Evolutionary conservation across 176 grass and related monocot species (phyloP).

Genomic region (Panicum miliaceum): DNA sequence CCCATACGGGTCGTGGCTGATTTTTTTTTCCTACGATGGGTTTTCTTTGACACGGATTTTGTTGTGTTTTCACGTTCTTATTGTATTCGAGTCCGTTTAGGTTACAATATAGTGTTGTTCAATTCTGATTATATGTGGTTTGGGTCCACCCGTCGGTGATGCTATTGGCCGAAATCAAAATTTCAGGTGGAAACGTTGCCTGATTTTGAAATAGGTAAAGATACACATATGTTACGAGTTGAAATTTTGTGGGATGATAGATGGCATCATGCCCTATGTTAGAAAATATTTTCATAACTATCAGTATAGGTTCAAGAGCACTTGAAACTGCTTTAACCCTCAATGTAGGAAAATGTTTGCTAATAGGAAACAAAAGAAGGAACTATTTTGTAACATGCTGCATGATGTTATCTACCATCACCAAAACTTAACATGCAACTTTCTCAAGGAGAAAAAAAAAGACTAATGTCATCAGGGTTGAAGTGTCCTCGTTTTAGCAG

Average conservation of each 20-base stretch:
- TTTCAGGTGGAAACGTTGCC: no score
- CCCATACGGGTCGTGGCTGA: no score
- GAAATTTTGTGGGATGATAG: slow-evolving; percentile 8
- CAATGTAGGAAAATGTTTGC: background rate
- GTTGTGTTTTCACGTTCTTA: no score
- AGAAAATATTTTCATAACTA: background rate
- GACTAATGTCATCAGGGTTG: background rate
- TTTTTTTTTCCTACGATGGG: no score
- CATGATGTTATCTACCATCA: background rate
- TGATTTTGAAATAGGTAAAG: no score
- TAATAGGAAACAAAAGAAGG: background rate
- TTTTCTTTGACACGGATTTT: no score
- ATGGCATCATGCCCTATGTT: slow-evolving; percentile 1
- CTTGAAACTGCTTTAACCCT: background rate
- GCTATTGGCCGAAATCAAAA: no score
- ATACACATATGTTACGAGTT: background rate
- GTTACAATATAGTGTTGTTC: no score
- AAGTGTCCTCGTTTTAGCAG: background rate
- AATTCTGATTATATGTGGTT: no score
- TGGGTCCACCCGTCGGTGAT: no score
- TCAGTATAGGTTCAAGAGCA: background rate
- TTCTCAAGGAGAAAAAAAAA: background rate
- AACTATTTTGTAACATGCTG: background rate
- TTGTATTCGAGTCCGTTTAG: no score
- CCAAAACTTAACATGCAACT: background rate